phyloP scores from a whole-genome alignment of 2,329 filamentous ascomycete genomes.

The Cephalotrichum gorgonifer region DNA sequence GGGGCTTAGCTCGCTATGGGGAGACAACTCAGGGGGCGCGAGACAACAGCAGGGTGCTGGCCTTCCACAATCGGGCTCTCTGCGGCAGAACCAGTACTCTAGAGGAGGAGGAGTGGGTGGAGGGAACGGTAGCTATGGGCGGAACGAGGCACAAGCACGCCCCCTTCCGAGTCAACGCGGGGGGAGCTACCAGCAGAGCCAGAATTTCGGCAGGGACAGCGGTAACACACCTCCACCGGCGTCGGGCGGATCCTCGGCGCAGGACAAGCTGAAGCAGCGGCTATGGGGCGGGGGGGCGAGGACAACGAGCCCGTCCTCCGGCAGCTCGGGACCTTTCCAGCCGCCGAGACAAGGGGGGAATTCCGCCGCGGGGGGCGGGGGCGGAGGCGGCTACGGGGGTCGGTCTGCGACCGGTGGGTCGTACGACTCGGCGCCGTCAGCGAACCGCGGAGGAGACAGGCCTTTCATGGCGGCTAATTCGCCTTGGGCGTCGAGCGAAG shows the following conservation, averaged over 20 bases:
- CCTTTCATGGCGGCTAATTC: slow-evolving; percentile 35
- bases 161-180: slow-evolving; percentile 63
- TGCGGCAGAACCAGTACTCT: slow-evolving; percentile 1
- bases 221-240: not conserved
- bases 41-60: slow-evolving; percentile 2
- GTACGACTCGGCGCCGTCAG: slow-evolving; percentile 26
- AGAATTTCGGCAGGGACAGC: slow-evolving; percentile 14
- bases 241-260: slow-evolving; percentile 44
- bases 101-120: too few species aligned
- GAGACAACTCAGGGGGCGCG: slow-evolving; percentile 24
- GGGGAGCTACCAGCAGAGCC: slow-evolving; percentile 60
- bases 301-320: slow-evolving; percentile 42
- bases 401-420: slow-evolving; percentile 33
- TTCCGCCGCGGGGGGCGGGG: not conserved
- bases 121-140: not conserved
- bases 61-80: slow-evolving; percentile 11
- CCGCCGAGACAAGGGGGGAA: slow-evolving; percentile 25
- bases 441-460: slow-evolving; percentile 20
- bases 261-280: slow-evolving; percentile 72
- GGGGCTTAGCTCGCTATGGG: slow-evolving; percentile 48
- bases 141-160: slow-evolving; percentile 24
- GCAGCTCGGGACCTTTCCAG: slow-evolving; percentile 29
- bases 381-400: slow-evolving; percentile 28
- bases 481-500: slow-evolving; percentile 33
- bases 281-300: slow-evolving; percentile 53